Evolutionary conservation across 139 green algal genomes (phyloP).

Genomic region (Coccomyxa sp.): DNA sequence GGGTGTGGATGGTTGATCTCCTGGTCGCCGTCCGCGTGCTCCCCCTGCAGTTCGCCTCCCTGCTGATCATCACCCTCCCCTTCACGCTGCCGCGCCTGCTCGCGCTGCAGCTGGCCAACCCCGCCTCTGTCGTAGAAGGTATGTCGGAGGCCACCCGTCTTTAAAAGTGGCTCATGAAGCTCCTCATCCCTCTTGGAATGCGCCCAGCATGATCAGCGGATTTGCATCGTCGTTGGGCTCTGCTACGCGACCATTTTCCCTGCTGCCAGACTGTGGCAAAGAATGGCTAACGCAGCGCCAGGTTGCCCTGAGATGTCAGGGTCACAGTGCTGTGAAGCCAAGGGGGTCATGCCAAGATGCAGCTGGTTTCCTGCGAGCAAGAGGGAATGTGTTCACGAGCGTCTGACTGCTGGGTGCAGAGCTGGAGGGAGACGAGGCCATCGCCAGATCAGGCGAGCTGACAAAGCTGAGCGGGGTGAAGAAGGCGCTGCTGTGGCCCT

Average conservation of each 20-base stretch:
- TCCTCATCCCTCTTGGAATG: neutral
- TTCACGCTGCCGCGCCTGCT: slow-evolving; percentile 35
- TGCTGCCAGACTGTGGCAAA: too few relatives aligned
- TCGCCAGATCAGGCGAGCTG: slow-evolving; percentile 22
- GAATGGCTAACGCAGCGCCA: too few relatives aligned
- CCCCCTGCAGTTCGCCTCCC: slow-evolving; percentile 26
- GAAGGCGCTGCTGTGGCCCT: slow-evolving; percentile 29
- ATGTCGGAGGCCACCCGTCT: neutral
- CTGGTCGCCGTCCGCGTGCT: slow-evolving; percentile 35
- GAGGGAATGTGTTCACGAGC: too few relatives aligned
- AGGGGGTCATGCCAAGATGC: too few relatives aligned
- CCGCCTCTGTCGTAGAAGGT: slow-evolving; percentile 22
- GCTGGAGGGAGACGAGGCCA: slow-evolving; percentile 7
- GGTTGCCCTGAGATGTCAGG: too few relatives aligned
- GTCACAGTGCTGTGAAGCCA: too few relatives aligned
- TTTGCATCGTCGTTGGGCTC: neutral
- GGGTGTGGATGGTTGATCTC: slow-evolving; percentile 26
- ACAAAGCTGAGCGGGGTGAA: slow-evolving; percentile 12
- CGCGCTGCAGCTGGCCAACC: slow-evolving; percentile 21
- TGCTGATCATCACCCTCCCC: slow-evolving; percentile 33
- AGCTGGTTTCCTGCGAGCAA: too few relatives aligned
- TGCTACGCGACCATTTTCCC: neutral
- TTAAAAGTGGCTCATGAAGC: neutral
- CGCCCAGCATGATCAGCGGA: neutral
- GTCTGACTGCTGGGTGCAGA: too few relatives aligned